These are phyloP conservation scores for Chaetomium strumarium DNA, from an alignment of 2,329 filamentous ascomycete species.

Conservation along the genomic window DNA sequence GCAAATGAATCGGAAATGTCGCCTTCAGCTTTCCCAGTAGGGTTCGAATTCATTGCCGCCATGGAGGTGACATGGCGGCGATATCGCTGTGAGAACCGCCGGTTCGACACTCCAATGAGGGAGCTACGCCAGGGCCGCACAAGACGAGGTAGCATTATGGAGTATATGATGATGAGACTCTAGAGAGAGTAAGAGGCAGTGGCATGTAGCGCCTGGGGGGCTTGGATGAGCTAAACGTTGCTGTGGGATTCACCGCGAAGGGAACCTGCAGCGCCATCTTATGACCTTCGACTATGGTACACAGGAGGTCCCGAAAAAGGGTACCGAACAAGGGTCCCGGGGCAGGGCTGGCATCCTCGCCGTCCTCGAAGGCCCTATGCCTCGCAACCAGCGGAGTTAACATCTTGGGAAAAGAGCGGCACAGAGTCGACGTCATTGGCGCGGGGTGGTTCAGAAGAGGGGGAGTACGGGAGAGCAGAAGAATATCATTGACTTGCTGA, in stretches of 20 bases:
- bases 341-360: too few relatives aligned
- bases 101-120: background rate
- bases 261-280: too few relatives aligned
- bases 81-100: background rate
- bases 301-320: too few relatives aligned
- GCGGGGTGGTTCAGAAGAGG: too few relatives aligned
- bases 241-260: too few relatives aligned
- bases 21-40: constrained; percentile 46
- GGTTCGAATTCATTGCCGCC: constrained; percentile 11
- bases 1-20: constrained; percentile 59
- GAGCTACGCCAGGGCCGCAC: background rate
- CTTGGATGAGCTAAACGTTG: too few relatives aligned
- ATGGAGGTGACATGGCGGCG: constrained; percentile 10
- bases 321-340: too few relatives aligned
- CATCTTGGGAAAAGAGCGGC: constrained; percentile 1
- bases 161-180: background rate
- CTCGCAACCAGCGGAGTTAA: constrained; percentile 2
- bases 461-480: too few relatives aligned
- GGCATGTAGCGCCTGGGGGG: too few relatives aligned
- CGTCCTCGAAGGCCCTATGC: background rate
- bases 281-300: too few relatives aligned
- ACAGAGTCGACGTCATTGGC: constrained; percentile 4
- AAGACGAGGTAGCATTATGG: background rate
- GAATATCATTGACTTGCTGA: too few relatives aligned
- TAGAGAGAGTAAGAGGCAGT: too few relatives aligned